phyloP scores from a whole-genome alignment of 2,329 filamentous ascomycete species.

The Verticillium dahliae region DNA sequence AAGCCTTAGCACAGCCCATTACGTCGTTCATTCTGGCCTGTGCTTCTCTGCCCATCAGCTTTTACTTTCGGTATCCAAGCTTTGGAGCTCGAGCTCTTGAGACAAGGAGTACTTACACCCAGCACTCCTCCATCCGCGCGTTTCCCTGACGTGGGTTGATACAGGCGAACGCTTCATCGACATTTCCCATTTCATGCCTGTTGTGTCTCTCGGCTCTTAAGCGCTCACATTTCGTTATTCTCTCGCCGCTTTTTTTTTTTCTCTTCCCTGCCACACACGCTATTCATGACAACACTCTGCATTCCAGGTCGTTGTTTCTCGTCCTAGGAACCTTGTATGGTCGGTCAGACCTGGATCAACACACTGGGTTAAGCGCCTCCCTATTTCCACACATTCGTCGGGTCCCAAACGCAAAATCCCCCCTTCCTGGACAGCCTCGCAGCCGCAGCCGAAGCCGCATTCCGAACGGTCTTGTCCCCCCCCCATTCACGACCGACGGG shows the following conservation, averaged over 20 bases:
- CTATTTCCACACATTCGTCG: background rate
- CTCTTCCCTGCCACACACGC: background rate
- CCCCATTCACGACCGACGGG: background rate
- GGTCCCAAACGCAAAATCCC: conserved; percentile 13
- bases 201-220: background rate
- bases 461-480: background rate
- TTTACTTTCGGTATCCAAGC: background rate
- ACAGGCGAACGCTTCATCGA: background rate
- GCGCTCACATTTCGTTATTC: background rate
- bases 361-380: background rate
- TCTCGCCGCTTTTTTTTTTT: background rate
- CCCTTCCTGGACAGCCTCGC: conserved; percentile 20
- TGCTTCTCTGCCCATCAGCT: background rate
- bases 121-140: background rate
- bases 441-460: background rate
- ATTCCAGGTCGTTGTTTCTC: background rate
- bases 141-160: background rate
- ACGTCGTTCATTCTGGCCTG: background rate
- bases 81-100: background rate
- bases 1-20: background rate
- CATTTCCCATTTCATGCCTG: background rate
- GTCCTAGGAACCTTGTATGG: background rate
- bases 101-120: background rate
- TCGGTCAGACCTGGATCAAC: background rate
- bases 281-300: background rate